A percentile compares a stretch with the other conserved stretches of the same genome.
Evolutionary conservation across 2,329 filamentous ascomycete genomes (phyloP).

Genomic region (Eutypella sp.): DNA sequence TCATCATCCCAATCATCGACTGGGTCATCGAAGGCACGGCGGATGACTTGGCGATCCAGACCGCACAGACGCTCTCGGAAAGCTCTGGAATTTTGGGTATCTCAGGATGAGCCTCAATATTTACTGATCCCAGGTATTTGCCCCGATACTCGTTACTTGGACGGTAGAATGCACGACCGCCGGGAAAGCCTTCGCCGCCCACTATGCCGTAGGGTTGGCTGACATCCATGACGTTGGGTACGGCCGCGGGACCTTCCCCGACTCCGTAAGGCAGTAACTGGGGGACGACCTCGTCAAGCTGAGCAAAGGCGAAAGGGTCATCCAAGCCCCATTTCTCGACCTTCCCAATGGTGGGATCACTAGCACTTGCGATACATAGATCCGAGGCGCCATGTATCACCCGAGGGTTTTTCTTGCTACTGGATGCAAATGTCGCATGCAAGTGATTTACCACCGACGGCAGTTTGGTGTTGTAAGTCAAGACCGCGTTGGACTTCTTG

Average conservation of each 20-base stretch:
- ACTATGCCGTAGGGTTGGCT: slow-evolving; percentile 81
- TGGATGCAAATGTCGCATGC: slow-evolving; percentile 66
- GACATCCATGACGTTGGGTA: slow-evolving; percentile 85
- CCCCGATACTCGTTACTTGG: slow-evolving; percentile 69
- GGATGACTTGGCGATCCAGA: slow-evolving; percentile 86
- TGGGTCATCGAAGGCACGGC: slow-evolving; percentile 67
- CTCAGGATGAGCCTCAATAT: slow-evolving; percentile 60
- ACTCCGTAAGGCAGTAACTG: slow-evolving; percentile 72
- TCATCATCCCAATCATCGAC: slow-evolving; percentile 75
- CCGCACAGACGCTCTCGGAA: slow-evolving; percentile 66
- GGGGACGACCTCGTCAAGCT: slow-evolving; percentile 73
- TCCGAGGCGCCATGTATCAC: slow-evolving; percentile 83
- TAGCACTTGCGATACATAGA: slow-evolving; percentile 70
- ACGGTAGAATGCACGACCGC: slow-evolving; percentile 75
- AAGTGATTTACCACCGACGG: slow-evolving; percentile 74
- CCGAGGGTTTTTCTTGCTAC: slow-evolving; percentile 67
- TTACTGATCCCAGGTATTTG: slow-evolving; percentile 63
- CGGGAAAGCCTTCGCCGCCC: slow-evolving; percentile 80
- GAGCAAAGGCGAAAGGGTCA: slow-evolving; percentile 68
- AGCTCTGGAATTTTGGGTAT: slow-evolving; percentile 71
- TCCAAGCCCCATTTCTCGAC: slow-evolving; percentile 77
- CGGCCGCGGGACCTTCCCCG: slow-evolving; percentile 70
- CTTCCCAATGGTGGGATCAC: slow-evolving; percentile 72
- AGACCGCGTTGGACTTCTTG: slow-evolving; percentile 66
- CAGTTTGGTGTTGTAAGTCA: slow-evolving; percentile 82